Evolutionary conservation across 2,329 filamentous ascomycete species (phyloP), one percentile per base, ranked within the genome.

Genomic region (Camptophora hylomeconis): DNA sequence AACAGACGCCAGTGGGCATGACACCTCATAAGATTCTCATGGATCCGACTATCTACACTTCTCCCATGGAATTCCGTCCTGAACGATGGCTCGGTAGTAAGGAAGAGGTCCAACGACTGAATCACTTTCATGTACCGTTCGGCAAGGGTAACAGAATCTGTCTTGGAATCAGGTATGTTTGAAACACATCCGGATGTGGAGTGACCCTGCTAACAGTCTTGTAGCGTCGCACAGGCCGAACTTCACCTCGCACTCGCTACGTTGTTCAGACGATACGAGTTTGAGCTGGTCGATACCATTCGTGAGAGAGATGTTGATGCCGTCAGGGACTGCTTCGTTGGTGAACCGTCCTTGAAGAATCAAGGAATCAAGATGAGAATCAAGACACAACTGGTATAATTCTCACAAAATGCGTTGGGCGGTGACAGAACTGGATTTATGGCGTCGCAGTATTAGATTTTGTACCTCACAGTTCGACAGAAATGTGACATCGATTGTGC

Each of bases 81-180:
- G 60, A 63, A 33, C 44, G 63, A 13, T 66, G 62, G 62, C 37
- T 64, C 2, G 49, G 34, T 19, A 39, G 49, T 23, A 28, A 24
- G 4, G 21, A 26, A 10, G 28, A 42, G 18, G 37, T 39, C 7
- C 23, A 25, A 2, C 28, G 26, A 8, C 35, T 36, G 3, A 40
- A 56, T 6, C 43, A 53, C 14, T 57, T 53, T 29, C 33, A 59
- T 17, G 47, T 60, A 5, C 35, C 50, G 0, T 61, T 61, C 30
- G 47, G 47, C 18, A 51, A 48, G 20, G 61, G 61, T 0, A 54
- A 49, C 3, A 45, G 61, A 13, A 55, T 55, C 42, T 67, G 63
- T 35, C 47, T 60, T 8, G 63, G 63, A 10, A 58, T 59, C 24
- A 58, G 64, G 38, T 35, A 30, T 30, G 33, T 17, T 19, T 7